phyloP scores from a whole-genome alignment of 345 rosid genomes.

The Aquilaria yunnanensis region DNA sequence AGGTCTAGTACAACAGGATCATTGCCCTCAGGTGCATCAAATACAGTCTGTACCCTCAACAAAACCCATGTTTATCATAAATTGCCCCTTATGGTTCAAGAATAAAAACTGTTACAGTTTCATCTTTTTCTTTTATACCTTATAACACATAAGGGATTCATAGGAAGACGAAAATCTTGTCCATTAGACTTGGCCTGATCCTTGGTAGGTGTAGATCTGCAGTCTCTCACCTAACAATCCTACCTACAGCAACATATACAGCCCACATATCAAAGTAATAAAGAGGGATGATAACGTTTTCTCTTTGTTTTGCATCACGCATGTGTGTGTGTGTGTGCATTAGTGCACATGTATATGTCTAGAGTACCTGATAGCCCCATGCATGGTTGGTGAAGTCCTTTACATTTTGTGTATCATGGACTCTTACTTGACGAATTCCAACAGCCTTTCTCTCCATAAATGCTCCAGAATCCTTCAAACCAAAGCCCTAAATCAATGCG shows the following conservation, averaged over 20 bases:
- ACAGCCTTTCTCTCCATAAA: conserved; percentile 45
- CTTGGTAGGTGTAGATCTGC: conserved; percentile 34
- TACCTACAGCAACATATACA: conserved; percentile 30
- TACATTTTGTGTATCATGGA: conserved; percentile 16
- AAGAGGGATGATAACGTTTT: neutral
- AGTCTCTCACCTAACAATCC: conserved; percentile 60
- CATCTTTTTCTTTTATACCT: conserved; percentile 33
- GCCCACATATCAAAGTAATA: neutral
- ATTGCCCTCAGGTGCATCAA: conserved; percentile 32
- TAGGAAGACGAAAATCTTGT: conserved; percentile 28
- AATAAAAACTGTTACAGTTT: neutral
- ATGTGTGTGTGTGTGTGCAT: too few species aligned
- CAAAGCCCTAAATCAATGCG: neutral
- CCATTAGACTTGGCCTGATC: conserved; percentile 48
- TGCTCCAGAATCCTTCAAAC: conserved; percentile 61
- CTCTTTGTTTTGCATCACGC: too few species aligned
- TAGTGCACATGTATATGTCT: neutral
- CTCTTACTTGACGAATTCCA: conserved; percentile 42
- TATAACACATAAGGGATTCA: conserved; percentile 67
- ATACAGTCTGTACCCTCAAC: conserved; percentile 25
- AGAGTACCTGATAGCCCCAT: conserved; percentile 74
- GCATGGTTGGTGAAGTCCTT: conserved; percentile 33
- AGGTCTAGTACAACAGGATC: conserved; percentile 38
- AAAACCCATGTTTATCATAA: neutral
- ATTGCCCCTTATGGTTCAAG: too few species aligned